Evolutionary conservation across 208 protist genomes (phyloP), one percentile per base, ranked within the genome.

Genomic region (Trypanosoma vivax): DNA sequence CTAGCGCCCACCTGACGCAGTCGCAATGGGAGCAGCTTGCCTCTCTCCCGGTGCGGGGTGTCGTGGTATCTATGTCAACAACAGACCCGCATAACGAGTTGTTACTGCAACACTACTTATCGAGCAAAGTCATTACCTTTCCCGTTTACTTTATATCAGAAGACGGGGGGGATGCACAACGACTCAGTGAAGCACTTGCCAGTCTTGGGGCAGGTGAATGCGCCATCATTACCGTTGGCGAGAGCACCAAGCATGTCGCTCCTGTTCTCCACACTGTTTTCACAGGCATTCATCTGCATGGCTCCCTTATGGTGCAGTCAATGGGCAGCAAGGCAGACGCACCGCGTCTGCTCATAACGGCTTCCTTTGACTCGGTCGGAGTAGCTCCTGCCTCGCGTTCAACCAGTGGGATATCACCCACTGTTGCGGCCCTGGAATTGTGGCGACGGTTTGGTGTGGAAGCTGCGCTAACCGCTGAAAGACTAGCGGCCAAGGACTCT

Each of bases 301-400:
- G 68, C 23, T 60, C 39, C 5, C 55, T 82, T n/a, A 48, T 50
- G 0, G 33, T 75, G 43, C 68, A 61, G 37, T 42, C 62, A 7
- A 83, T 75, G 50, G 65, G 65, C 18, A 40, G 48, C 37, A 39
- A 31, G 5, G 43, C 39, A 23, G 16, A 53, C 1, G 21, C 56
- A 21, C 68, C 76, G 19, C 76, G 72, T 14, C 60, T 94, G 2
- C 60, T 90, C 35, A 31, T 94, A 0, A 74, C 80, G 9, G 78
- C 86, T 3, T 58, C 77, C 57, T 80, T 79, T 43, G 86, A 94
- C 58, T 76, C 77, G 0, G 58, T 94, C 10, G 82, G 86, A 10
- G 70, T 83, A 6, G 71, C 80, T 3, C 86, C 86, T 24, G 42
- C 79, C 10, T 53, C 62, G 2, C 65, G 25, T 9, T 81, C 74